A percentile compares a stretch with the other conserved stretches of the same genome.
Conservation (phyloP, 768 basidiomycete species). For the Naganishia vishniacii region DNA sequence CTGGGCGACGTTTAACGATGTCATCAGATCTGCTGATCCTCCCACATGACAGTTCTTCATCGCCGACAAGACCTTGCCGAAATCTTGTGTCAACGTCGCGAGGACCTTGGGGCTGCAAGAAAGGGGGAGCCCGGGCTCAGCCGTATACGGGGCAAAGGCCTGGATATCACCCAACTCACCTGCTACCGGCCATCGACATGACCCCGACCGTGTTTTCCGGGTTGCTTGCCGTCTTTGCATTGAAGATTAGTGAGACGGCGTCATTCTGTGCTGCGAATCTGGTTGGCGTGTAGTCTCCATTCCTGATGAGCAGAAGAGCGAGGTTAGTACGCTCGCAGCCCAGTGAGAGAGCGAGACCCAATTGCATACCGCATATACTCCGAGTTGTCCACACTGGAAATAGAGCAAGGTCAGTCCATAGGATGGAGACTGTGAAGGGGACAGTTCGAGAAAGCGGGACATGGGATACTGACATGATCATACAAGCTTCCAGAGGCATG, state of each 20-base stretch:
- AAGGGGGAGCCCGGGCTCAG: not conserved
- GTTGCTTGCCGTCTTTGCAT: constrained; percentile 89
- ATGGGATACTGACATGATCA: constrained; percentile 60
- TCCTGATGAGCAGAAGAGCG: constrained; percentile 21
- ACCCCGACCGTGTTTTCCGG: constrained; percentile 95
- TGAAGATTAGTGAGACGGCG: constrained; percentile 81
- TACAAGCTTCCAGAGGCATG: constrained; percentile 96
- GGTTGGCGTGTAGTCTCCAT: constrained; percentile 45
- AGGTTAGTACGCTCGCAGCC: not conserved
- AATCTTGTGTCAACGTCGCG: constrained; percentile 89
- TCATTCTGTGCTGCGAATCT: constrained; percentile 87
- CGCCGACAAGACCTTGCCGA: constrained; percentile 81
- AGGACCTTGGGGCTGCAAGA: constrained; percentile 78
- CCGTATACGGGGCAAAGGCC: not conserved
- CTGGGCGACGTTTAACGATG: constrained; percentile 87
- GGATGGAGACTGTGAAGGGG: not conserved
- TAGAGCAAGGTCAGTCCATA: constrained; percentile 19
- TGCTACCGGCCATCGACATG: constrained; percentile 97
- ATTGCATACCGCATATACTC: constrained; percentile 69
- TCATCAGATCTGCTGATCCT: constrained; percentile 77
- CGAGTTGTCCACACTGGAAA: constrained; percentile 74
- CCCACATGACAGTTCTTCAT: constrained; percentile 68
- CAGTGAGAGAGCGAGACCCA: not conserved
- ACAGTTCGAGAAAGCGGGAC: not conserved
- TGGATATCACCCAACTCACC: constrained; percentile 56